These are phyloP conservation scores for Gomphus bonarii DNA, from an alignment of 1,284 basidiomycete species.

Conservation along the genomic window DNA sequence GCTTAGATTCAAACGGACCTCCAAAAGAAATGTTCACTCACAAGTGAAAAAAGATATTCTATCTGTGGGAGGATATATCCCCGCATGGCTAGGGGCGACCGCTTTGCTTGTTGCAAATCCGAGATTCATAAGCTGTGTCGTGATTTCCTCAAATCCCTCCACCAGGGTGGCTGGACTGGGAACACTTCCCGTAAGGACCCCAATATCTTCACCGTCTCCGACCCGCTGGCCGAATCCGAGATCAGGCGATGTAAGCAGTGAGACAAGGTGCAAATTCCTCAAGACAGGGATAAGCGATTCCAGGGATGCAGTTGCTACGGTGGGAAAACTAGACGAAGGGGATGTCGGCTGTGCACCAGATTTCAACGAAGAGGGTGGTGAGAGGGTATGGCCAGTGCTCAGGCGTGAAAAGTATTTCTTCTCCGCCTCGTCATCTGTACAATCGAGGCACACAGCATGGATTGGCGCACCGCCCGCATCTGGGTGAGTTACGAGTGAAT, in stretches of 20 bases:
- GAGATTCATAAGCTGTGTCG: constrained; percentile 64
- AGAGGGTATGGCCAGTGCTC: constrained; percentile 3
- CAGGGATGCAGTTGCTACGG: constrained; percentile 38
- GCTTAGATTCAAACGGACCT: background rate
- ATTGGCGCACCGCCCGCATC: constrained; percentile 37
- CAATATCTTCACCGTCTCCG: constrained; percentile 33
- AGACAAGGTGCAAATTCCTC: constrained; percentile 46
- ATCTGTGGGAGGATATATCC: constrained; percentile 63
- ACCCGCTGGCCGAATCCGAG: constrained; percentile 51
- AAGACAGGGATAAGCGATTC: constrained; percentile 40
- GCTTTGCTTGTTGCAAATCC: constrained; percentile 64
- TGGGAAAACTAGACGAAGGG: constrained; percentile 19
- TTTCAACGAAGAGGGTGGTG: constrained; percentile 3
- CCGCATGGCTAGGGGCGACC: constrained; percentile 57
- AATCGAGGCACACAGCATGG: constrained; percentile 61
- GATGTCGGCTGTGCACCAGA: background rate
- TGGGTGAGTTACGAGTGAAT: constrained; percentile 16
- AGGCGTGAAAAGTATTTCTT: constrained; percentile 42
- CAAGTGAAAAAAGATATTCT: constrained; percentile 71
- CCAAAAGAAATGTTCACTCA: constrained; percentile 25
- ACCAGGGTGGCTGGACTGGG: constrained; percentile 64
- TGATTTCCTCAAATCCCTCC: constrained; percentile 56
- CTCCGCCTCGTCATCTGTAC: constrained; percentile 50
- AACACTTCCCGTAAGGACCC: constrained; percentile 50
- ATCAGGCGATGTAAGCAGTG: constrained; percentile 42